These are phyloP conservation scores for Ceratocystis smalleyi DNA, from an alignment of 2,329 filamentous ascomycete species.

Conservation along the genomic window DNA sequence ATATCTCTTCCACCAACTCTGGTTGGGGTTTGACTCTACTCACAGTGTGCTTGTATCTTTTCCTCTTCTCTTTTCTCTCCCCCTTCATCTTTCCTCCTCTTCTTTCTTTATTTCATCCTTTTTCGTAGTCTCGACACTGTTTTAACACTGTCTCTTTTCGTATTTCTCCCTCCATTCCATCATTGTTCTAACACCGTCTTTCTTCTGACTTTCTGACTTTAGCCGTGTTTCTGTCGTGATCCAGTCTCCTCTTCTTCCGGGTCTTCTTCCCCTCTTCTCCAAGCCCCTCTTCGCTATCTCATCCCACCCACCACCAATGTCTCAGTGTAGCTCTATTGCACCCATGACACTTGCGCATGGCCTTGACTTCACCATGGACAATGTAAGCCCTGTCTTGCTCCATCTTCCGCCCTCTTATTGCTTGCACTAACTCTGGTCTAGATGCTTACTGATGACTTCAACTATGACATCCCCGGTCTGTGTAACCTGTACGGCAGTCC, in stretches of 20 bases:
- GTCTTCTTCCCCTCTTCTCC: not conserved
- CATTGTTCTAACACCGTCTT: not conserved
- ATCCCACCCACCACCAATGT: not conserved
- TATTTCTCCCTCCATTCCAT: not conserved
- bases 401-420: not conserved
- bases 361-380: not conserved
- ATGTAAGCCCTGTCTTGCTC: not conserved
- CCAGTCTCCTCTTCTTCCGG: not conserved
- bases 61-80: not conserved
- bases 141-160: not conserved
- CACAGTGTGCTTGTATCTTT: not conserved
- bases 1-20: not conserved
- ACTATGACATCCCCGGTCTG: conserved; percentile 17
- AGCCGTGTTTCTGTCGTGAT: not conserved
- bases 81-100: not conserved
- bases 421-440: not conserved
- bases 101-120: not conserved
- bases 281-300: not conserved
- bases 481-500: conserved; percentile 20
- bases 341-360: not conserved
- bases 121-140: not conserved
- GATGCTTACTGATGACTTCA: conserved; percentile 18
- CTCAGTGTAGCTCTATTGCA: not conserved
- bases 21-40: not conserved
- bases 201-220: not conserved